Evolutionary conservation across 1,284 basidiomycete genomes (phyloP).

Genomic region (Gymnopus androsaceus): DNA sequence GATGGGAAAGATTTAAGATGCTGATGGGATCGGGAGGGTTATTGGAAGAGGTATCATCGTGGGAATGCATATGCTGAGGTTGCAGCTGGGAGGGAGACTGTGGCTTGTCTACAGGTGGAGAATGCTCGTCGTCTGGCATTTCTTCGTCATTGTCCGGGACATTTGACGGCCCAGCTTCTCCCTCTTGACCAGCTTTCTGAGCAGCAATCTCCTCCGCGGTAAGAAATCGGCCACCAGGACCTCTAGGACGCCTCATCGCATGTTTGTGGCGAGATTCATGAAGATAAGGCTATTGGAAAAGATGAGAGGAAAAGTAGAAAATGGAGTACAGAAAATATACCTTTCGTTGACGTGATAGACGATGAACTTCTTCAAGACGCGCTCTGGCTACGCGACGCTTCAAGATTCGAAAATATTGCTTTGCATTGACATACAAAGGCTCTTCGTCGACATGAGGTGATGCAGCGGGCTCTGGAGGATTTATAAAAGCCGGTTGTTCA

Average conservation of each 20-base stretch:
- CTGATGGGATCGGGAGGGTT: constrained; percentile 7
- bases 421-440: constrained; percentile 95
- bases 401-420: constrained; percentile 95
- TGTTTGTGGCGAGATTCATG: constrained; percentile 98
- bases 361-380: constrained; percentile 87
- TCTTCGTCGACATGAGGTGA: constrained; percentile 76
- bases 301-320: not conserved
- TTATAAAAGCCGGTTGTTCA: constrained; percentile 22
- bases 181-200: constrained; percentile 52
- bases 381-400: constrained; percentile 88
- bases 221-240: constrained; percentile 95
- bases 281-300: constrained; percentile 77
- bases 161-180: constrained; percentile 32
- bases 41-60: constrained; percentile 6
- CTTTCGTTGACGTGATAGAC: constrained; percentile 89
- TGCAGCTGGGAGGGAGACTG: constrained; percentile 13
- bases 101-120: constrained; percentile 18
- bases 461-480: constrained; percentile 20
- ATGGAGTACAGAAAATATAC: constrained; percentile 41
- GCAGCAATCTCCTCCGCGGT: constrained; percentile 92
- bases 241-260: constrained; percentile 94
- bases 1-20: constrained; percentile 9
- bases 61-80: constrained; percentile 20
- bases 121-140: constrained; percentile 24
- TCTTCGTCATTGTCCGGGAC: constrained; percentile 40